phyloP scores from a whole-genome alignment of 2,329 filamentous ascomycete genomes.

The Cladosporium sp. region DNA sequence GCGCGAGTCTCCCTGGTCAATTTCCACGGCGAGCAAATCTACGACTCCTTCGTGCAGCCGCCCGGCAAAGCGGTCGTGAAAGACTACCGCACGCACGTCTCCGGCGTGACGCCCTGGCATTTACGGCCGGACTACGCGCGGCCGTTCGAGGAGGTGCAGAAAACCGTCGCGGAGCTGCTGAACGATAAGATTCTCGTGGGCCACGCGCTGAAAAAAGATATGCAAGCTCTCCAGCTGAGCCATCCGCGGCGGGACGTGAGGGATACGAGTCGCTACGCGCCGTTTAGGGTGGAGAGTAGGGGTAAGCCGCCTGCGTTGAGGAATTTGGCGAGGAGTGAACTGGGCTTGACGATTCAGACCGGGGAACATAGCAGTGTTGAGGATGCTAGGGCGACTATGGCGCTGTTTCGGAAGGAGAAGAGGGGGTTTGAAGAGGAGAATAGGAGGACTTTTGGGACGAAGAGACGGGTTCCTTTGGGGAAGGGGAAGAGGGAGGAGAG shows the following conservation, averaged over 20 bases:
- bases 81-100: slow-evolving; percentile 85
- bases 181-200: slow-evolving; percentile 71
- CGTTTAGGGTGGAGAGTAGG: slow-evolving; percentile 64
- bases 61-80: slow-evolving; percentile 61
- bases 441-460: slow-evolving; percentile 55
- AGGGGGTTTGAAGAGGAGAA: slow-evolving; percentile 79
- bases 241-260: slow-evolving; percentile 75
- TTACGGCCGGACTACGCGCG: slow-evolving; percentile 52
- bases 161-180: slow-evolving; percentile 64
- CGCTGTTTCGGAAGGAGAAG: slow-evolving; percentile 80
- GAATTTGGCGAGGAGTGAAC: slow-evolving; percentile 51
- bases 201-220: slow-evolving; percentile 75
- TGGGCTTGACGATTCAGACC: slow-evolving; percentile 56
- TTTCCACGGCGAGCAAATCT: slow-evolving; percentile 86
- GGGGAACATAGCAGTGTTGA: slow-evolving; percentile 59
- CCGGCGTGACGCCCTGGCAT: slow-evolving; percentile 70
- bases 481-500: slow-evolving; percentile 16
- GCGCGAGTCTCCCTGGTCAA: slow-evolving; percentile 88
- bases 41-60: slow-evolving; percentile 86
- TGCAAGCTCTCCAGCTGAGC: slow-evolving; percentile 67
- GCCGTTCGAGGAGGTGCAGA: slow-evolving; percentile 70
- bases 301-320: slow-evolving; percentile 67
- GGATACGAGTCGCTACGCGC: slow-evolving; percentile 74
- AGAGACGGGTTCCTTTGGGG: slow-evolving; percentile 1
- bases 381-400: slow-evolving; percentile 86